Evolutionary conservation across 78 protist genomes (phyloP), one percentile per base, ranked within the genome.

Genomic region (Cavenderia fasciculata): DNA sequence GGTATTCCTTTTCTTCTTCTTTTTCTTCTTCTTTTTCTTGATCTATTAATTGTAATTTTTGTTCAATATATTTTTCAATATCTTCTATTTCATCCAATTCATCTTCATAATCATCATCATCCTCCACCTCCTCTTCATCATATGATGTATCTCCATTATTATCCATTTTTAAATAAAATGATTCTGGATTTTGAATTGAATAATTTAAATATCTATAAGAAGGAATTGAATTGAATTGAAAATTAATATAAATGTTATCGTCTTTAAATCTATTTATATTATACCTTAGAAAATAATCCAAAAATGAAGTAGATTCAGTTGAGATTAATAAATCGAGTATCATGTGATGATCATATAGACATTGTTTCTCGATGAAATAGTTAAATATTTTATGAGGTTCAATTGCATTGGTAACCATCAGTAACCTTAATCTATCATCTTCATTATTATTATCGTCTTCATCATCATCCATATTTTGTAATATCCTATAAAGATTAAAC

Each of bases 301-400:
- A 54, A 47, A 76, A 76, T n/a, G 23, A 38, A 2, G 86, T 76
- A n/a, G 72, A 63, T 62, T 76, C 86, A 10, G 40, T 41, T n/a
- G 86, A 76, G 19, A 76, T 76, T 31, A 76, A 76, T 40, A 76
- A 36, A 21, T 76, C 86, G 0, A 76, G 4, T 3, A 76, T 18
- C 68, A 62, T 61, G 8, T 31, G 40, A 76, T 76, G 73, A 10
- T 76, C 86, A 36, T 47, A 76, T 12, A 27, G 56, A 36, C 74
- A 78, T 6, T 65, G 47, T n/a, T 65, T 19, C 10, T 78, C 72
- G 11, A 78, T 78, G 23, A 65, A 65, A 41, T 43, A 62, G 19
- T 23, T 27, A 51, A 65, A 78, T 51, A 78, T 16, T 21, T 27
- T 6, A 33, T 76, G 56, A 1, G 86, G 86, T 61, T 76, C 49